Evolutionary conservation across 768 basidiomycete species (phyloP).

Genomic region (Russula brevipes): DNA sequence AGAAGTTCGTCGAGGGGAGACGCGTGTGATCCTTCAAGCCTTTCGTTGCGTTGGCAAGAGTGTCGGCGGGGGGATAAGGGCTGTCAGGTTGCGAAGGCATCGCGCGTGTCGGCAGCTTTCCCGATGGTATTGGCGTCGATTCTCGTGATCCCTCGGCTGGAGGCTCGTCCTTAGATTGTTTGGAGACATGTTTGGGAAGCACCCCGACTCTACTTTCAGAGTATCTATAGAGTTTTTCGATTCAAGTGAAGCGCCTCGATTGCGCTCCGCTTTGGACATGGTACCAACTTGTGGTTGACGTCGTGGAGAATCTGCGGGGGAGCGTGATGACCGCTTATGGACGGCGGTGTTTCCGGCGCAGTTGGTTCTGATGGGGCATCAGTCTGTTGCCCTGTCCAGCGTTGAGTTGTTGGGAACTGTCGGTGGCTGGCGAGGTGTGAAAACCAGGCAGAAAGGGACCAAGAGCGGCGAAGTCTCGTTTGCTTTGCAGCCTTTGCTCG

Average conservation of each 20-base stretch:
- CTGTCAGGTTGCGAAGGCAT: not conserved
- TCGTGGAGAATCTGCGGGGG: not conserved
- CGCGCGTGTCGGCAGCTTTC: not conserved
- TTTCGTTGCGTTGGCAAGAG: not conserved
- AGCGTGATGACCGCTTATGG: not conserved
- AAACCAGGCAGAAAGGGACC: not conserved
- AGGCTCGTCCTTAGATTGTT: not conserved
- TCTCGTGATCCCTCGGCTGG: not conserved
- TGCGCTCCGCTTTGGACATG: not conserved
- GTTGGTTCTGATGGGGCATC: not conserved
- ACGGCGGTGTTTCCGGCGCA: not conserved
- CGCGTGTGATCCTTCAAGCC: not conserved
- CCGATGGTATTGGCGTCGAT: not conserved
- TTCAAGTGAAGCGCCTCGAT: not conserved
- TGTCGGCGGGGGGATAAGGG: not conserved
- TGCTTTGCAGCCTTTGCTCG: too few species aligned
- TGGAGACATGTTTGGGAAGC: not conserved
- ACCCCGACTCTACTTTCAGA: not conserved
- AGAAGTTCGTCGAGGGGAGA: slow-evolving; percentile 30
- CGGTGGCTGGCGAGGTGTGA: not conserved
- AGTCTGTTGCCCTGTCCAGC: not conserved
- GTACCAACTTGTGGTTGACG: not conserved
- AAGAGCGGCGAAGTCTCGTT: too few species aligned
- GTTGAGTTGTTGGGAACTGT: not conserved
- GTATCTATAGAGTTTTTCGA: not conserved